A percentile compares a stretch with the other conserved stretches of the same genome.
Conservation (phyloP, 139 green algal species). For the Coelastrella sp. region DNA sequence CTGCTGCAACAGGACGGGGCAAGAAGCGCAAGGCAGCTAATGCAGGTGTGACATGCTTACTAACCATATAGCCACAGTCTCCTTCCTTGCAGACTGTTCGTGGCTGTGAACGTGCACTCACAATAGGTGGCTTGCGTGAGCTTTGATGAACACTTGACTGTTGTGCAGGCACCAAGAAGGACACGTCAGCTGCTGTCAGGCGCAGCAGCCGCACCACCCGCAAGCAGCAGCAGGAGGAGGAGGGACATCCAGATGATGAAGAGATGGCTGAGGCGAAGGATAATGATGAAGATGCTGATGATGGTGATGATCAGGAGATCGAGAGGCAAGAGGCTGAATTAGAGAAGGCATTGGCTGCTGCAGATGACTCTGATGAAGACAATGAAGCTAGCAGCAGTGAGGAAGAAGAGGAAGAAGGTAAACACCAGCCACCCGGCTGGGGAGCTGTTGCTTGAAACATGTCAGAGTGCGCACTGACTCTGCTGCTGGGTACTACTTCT, state of each 20-base stretch:
- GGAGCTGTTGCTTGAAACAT: too few species aligned
- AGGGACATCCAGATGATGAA: not conserved
- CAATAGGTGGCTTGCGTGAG: not conserved
- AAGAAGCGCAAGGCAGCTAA: not conserved
- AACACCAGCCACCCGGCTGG: too few species aligned
- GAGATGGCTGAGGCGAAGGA: not conserved
- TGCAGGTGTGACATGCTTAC: not conserved
- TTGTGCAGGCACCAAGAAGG: not conserved
- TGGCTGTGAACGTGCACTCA: not conserved
- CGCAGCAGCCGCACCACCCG: not conserved
- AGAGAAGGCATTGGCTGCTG: not conserved
- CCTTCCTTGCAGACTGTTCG: not conserved
- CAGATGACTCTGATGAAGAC: constrained; percentile 23
- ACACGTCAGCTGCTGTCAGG: not conserved
- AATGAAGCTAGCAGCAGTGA: not conserved
- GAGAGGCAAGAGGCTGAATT: constrained; percentile 13
- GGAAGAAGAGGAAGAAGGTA: too few species aligned
- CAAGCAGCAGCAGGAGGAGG: not conserved
- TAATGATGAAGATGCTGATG: not conserved
- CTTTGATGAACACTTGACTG: not conserved
- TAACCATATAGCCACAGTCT: not conserved
- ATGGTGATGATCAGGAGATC: too few species aligned
- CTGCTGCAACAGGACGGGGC: constrained; percentile 1
- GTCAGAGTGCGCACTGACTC: too few species aligned
- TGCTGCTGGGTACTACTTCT: too few species aligned